Percentiles rank a stretch among this genome's conserved stretches.
Evolutionary conservation across 2,329 filamentous ascomycete species (phyloP).

Genomic region (Monosporascus sp.): DNA sequence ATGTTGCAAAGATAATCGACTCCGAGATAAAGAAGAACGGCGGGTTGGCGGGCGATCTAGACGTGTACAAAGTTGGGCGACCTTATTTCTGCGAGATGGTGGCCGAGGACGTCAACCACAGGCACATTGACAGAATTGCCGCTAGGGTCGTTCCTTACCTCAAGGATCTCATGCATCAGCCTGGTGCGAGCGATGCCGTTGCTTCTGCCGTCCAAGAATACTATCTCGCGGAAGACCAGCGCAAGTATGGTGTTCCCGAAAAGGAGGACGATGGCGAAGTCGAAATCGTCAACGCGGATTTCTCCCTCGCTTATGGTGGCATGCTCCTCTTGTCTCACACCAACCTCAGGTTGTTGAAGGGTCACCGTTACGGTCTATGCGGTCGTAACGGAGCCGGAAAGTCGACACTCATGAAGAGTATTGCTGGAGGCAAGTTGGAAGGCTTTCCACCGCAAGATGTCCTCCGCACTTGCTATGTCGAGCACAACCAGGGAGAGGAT

Average conservation of each 20-base stretch:
- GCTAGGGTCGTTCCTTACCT: constrained; percentile 70
- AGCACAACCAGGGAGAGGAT: constrained; percentile 98
- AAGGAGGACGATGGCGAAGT: constrained; percentile 88
- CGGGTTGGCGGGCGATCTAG: constrained; percentile 55
- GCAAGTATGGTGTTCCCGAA: constrained; percentile 77
- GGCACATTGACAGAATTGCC: constrained; percentile 68
- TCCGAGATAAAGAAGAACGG: constrained; percentile 67
- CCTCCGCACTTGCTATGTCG: constrained; percentile 93
- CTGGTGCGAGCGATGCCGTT: constrained; percentile 56
- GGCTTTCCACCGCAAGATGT: constrained; percentile 91
- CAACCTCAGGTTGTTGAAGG: constrained; percentile 89
- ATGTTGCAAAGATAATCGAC: constrained; percentile 70
- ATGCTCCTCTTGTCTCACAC: constrained; percentile 97
- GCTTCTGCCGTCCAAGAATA: constrained; percentile 69
- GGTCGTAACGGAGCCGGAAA: constrained; percentile 97
- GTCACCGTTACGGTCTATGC: constrained; percentile 94
- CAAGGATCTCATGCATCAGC: constrained; percentile 58
- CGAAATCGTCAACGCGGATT: constrained; percentile 96
- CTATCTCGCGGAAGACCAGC: constrained; percentile 79
- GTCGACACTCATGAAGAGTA: constrained; percentile 97
- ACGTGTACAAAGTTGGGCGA: constrained; percentile 62
- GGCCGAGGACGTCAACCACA: constrained; percentile 79
- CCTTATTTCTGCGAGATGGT: constrained; percentile 79
- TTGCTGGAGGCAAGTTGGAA: constrained; percentile 91
- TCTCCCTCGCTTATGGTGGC: constrained; percentile 94